Percentiles rank a stretch among this genome's conserved stretches.
phyloP scores from a whole-genome alignment of 768 basidiomycete genomes.

The Chalciporus pseudorubinellus region DNA sequence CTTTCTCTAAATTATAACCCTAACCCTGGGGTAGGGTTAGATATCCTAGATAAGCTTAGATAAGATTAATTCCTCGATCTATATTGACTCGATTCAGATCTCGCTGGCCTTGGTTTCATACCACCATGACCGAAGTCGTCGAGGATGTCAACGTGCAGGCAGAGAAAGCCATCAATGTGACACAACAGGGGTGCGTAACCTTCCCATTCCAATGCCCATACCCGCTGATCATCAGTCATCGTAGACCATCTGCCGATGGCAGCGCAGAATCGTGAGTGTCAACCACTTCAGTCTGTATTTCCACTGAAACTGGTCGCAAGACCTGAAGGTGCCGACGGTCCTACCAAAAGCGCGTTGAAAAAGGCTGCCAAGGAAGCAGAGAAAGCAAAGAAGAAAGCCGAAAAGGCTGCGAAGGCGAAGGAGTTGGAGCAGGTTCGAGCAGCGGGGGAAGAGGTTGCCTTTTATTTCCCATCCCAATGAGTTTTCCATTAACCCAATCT shows the following conservation, averaged over 20 bases:
- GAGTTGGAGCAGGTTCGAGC: slow-evolving; percentile 73
- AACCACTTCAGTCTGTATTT: neutral
- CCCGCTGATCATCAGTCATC: neutral
- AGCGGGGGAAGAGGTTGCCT: slow-evolving; percentile 51
- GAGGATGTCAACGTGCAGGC: neutral
- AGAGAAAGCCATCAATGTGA: neutral
- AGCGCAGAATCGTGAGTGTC: slow-evolving; percentile 11
- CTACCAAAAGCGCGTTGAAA: slow-evolving; percentile 87
- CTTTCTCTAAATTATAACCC: slow-evolving; percentile 3
- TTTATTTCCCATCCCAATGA: slow-evolving; percentile 35
- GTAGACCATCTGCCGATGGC: slow-evolving; percentile 13
- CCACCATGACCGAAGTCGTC: slow-evolving; percentile 22
- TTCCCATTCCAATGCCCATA: neutral
- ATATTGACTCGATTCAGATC: neutral
- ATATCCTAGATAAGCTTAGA: too few species aligned
- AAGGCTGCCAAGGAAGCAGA: slow-evolving; percentile 88
- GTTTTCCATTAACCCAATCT: slow-evolving; percentile 4
- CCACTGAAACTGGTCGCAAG: slow-evolving; percentile 12
- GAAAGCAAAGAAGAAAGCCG: slow-evolving; percentile 86
- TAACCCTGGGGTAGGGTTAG: slow-evolving; percentile 20
- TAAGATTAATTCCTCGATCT: too few species aligned
- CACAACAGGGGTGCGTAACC: slow-evolving; percentile 4
- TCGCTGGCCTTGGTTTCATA: neutral
- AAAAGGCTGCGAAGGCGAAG: slow-evolving; percentile 76
- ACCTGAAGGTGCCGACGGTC: slow-evolving; percentile 42